Percentiles rank a stretch among this genome's conserved stretches.
Evolutionary conservation across 1,139 yeast genomes (phyloP).

Genomic region (Geotrichum candidum): DNA sequence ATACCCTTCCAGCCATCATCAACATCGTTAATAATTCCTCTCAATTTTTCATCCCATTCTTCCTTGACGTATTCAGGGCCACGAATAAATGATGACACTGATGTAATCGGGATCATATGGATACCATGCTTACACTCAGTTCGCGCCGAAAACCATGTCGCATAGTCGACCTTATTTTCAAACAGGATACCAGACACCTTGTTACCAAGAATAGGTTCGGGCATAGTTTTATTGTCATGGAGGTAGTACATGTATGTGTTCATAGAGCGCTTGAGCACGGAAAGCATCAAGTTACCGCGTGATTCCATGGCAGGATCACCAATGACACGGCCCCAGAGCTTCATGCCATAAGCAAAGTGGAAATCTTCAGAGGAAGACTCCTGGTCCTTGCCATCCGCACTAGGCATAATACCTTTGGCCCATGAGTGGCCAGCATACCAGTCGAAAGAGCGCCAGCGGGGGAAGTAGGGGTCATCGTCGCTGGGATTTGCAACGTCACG

Average conservation of each 20-base stretch:
- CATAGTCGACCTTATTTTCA: slow-evolving; percentile 83
- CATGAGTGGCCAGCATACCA: slow-evolving; percentile 78
- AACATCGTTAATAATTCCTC: slow-evolving; percentile 45
- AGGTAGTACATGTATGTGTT: slow-evolving; percentile 54
- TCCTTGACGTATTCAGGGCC: slow-evolving; percentile 57
- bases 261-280: slow-evolving; percentile 55
- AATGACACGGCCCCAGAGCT: slow-evolving; percentile 62
- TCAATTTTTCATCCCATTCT: slow-evolving; percentile 63
- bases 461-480: slow-evolving; percentile 49
- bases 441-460: slow-evolving; percentile 64
- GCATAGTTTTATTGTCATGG: slow-evolving; percentile 50
- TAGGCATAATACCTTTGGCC: slow-evolving; percentile 64
- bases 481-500: slow-evolving; percentile 68
- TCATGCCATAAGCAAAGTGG: slow-evolving; percentile 67
- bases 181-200: slow-evolving; percentile 63
- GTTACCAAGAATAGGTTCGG: slow-evolving; percentile 48
- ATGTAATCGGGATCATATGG: slow-evolving; percentile 84
- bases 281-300: slow-evolving; percentile 64
- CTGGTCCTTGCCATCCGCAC: slow-evolving; percentile 69
- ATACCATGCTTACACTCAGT: slow-evolving; percentile 84
- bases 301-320: slow-evolving; percentile 60
- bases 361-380: slow-evolving; percentile 69
- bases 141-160: slow-evolving; percentile 73
- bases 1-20: slow-evolving; percentile 85
- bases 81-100: slow-evolving; percentile 72